Conservation (phyloP, 805 yeast species). For the Saccharomycopsis malanga region DNA sequence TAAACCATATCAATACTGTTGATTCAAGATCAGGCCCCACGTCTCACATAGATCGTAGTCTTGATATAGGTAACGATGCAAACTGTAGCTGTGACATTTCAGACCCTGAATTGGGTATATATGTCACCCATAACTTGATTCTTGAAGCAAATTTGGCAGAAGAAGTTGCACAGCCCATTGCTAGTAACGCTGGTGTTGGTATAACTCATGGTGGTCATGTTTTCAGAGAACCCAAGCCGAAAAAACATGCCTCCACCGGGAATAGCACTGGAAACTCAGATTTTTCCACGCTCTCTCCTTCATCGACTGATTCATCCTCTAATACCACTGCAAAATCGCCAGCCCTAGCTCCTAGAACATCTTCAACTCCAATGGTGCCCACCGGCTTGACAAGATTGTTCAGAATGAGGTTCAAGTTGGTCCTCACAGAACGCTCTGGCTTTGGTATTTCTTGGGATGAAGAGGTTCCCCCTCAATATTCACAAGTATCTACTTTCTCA, state of each 20-base stretch:
- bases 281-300: not conserved
- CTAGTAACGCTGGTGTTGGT: not conserved
- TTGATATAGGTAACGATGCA: conserved; percentile 27
- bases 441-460: conserved; percentile 98
- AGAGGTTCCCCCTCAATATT: conserved; percentile 96
- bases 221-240: not conserved
- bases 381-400: conserved; percentile 94
- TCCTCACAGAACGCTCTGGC: conserved; percentile 84
- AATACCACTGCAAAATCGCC: not conserved
- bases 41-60: conserved; percentile 16
- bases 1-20: conserved; percentile 38
- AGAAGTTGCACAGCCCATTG: conserved; percentile 47
- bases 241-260: not conserved
- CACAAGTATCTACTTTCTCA: conserved; percentile 69
- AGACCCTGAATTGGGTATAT: conserved; percentile 74
- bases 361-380: conserved; percentile 35
- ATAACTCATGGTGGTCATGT: not conserved
- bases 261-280: not conserved
- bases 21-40: conserved; percentile 36
- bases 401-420: conserved; percentile 88
- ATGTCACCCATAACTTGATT: conserved; percentile 66
- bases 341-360: conserved; percentile 24
- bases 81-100: conserved; percentile 73
- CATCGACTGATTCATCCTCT: conserved; percentile 1
- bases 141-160: conserved; percentile 94